These are phyloP conservation scores for Kwoniella newhampshirensis DNA, from an alignment of 768 basidiomycete genomes.

Conservation along the genomic window DNA sequence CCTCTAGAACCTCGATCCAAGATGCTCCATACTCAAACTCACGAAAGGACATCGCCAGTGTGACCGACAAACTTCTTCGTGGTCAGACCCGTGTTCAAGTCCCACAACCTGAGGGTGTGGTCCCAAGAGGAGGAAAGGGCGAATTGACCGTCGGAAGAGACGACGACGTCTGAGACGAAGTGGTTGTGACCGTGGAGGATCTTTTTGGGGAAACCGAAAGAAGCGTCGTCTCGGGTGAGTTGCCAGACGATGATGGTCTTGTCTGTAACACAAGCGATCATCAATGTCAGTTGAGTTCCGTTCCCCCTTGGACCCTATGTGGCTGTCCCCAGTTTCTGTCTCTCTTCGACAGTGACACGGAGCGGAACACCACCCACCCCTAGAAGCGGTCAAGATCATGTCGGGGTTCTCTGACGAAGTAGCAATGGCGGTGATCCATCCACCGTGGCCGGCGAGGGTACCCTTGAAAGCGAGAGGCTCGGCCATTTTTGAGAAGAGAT, in stretches of 20 bases:
- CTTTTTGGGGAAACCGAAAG: conserved; percentile 92
- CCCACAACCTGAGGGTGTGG: conserved; percentile 99
- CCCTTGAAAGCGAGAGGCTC: conserved; percentile 89
- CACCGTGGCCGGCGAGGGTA: conserved; percentile 86
- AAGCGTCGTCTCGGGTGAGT: conserved; percentile 72
- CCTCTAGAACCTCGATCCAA: too few relatives aligned
- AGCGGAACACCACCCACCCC: conserved; percentile 63
- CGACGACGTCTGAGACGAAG: conserved; percentile 97
- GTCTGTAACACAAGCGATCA: conserved; percentile 61
- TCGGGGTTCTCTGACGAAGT: conserved; percentile 98
- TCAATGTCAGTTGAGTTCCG: conserved; percentile 1
- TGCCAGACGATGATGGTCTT: conserved; percentile 99
- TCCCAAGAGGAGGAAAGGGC: conserved; percentile 99
- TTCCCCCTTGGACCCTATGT: not conserved
- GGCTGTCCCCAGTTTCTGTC: conserved; percentile 16
- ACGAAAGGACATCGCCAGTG: conserved; percentile 91
- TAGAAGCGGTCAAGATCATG: conserved; percentile 96
- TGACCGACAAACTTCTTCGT: conserved; percentile 98
- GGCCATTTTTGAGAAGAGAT: conserved; percentile 59
- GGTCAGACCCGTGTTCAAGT: conserved; percentile 93
- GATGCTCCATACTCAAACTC: conserved; percentile 21
- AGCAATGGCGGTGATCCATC: conserved; percentile 98
- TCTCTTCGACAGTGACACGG: conserved; percentile 5
- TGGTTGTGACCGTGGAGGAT: conserved; percentile 99
- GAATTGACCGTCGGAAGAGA: conserved; percentile 99